A percentile compares a stretch with the other conserved stretches of the same genome.
These are phyloP conservation scores for Yarrowia deformans DNA, from an alignment of 805 yeast genomes.

Conservation along the genomic window DNA sequence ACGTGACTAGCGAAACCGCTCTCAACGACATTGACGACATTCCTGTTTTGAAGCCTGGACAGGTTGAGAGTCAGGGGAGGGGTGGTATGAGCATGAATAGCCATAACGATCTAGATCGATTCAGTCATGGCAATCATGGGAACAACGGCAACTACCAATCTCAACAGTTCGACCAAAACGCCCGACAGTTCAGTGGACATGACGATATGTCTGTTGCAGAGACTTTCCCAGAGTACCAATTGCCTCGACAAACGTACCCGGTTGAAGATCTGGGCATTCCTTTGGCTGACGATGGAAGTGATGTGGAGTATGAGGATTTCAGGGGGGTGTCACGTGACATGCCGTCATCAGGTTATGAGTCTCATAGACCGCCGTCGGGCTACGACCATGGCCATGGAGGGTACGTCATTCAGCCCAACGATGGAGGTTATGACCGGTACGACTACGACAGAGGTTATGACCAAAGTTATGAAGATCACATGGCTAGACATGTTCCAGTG, in stretches of 20 bases:
- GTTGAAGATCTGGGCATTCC: conserved; percentile 5
- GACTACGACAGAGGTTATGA: background rate
- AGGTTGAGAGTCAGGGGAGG: background rate
- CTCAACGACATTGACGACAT: background rate
- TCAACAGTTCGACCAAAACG: no score
- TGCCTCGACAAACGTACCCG: conserved; percentile 21
- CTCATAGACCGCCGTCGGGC: background rate
- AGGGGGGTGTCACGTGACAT: no score
- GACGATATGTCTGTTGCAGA: background rate
- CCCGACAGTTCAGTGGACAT: no score
- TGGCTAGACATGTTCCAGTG: conserved; percentile 1
- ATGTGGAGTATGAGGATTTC: background rate
- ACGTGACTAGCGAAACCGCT: background rate
- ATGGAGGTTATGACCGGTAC: background rate
- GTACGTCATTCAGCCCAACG: background rate
- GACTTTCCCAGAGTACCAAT: conserved; percentile 4
- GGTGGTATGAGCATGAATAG: no score
- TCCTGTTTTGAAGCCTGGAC: conserved; percentile 8
- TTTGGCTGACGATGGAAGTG: conserved; percentile 11
- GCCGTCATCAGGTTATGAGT: no score
- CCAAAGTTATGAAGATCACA: background rate
- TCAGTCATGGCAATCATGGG: background rate
- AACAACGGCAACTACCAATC: no score
- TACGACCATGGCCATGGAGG: conserved; percentile 1
- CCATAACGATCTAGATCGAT: no score